Evolutionary conservation across 23 red algal species (phyloP), one percentile per base, ranked within the genome.

Genomic region (Gracilaria domingensis): DNA sequence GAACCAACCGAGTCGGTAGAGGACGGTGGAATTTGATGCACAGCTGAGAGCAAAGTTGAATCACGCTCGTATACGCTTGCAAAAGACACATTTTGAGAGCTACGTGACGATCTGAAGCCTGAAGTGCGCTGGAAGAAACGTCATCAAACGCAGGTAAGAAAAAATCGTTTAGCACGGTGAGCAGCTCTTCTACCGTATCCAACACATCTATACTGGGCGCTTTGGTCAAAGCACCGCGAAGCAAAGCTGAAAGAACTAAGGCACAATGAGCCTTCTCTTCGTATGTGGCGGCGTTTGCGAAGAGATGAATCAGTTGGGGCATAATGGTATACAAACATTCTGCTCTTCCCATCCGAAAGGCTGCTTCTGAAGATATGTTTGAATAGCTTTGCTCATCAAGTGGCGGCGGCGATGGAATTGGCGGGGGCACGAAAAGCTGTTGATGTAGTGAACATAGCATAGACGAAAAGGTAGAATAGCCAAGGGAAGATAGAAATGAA

Each of bases 1-100:
- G 87, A 20, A 90, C 87, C n/a, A 90, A 42, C 5, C 40, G 45
- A 5, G 72, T 77, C 21, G 72, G 72, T 18, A 77, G 45, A 77
- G 72, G 72, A n/a, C 72, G 72, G 4, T 77, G 21, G 20, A 40
- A 49, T 26, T n/a, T 45, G 11, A 14, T 6, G 18, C 72, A 77
- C 0, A 77, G 26, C 3, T 77, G n/a, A 23, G 72, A 24, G 26
- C 72, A 77, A 49, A 49, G 72, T 35, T 77, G 40, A 23, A 77
- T 13, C 11, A 77, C 18, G 42, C 29, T 35, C 2, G n/a, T 49
- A 28, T 49, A 77, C 42, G 39, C 8, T 26, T 51, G 38, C 42
- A 77, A 16, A 0, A 77, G 45, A 50, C 72, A 77, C 45, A 77
- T 51, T 51, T 77, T 77, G 45, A 77, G 72, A 28, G 72, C 72